phyloP scores from a whole-genome alignment of 805 yeast genomes.

The Hermanozyma aechmeae region DNA sequence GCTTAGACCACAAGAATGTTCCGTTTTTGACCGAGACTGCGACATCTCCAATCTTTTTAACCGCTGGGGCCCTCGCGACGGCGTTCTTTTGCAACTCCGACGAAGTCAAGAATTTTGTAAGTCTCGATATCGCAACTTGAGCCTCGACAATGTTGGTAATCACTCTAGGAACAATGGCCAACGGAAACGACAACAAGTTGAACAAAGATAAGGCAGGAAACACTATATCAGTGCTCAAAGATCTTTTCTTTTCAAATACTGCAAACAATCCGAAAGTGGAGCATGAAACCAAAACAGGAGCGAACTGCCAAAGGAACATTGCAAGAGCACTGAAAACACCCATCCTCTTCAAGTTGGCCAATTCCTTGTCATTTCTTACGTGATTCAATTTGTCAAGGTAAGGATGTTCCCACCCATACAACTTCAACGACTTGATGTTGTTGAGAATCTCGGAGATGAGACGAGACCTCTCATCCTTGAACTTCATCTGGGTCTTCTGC shows the following conservation, averaged over 20 bases:
- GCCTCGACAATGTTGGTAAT: slow-evolving; percentile 83
- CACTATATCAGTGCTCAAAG: slow-evolving; percentile 82
- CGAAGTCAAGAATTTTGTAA: slow-evolving; percentile 60
- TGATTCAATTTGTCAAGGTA: slow-evolving; percentile 62
- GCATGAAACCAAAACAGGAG: slow-evolving; percentile 86
- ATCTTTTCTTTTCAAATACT: slow-evolving; percentile 41
- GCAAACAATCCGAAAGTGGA: slow-evolving; percentile 81
- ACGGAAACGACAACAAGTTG: slow-evolving; percentile 83
- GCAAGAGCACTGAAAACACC: slow-evolving; percentile 65
- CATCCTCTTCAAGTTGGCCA: slow-evolving; percentile 64
- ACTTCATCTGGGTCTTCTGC: slow-evolving; percentile 80
- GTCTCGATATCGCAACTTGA: slow-evolving; percentile 70
- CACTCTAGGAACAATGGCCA: slow-evolving; percentile 87
- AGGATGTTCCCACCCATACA: slow-evolving; percentile 94
- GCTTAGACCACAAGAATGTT: slow-evolving; percentile 71
- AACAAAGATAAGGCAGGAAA: slow-evolving; percentile 86
- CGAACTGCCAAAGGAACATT: slow-evolving; percentile 69
- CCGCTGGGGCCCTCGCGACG: slow-evolving; percentile 43
- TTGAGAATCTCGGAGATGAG: slow-evolving; percentile 80
- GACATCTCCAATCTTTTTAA: slow-evolving; percentile 51
- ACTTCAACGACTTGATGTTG: slow-evolving; percentile 84
- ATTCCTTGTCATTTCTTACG: slow-evolving; percentile 84
- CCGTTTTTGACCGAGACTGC: slow-evolving; percentile 56
- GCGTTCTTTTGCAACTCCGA: slow-evolving; percentile 82
- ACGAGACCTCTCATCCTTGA: slow-evolving; percentile 88